Evolutionary conservation across 176 grass and related monocot species (phyloP).

Genomic region (Oryza glumipatula): DNA sequence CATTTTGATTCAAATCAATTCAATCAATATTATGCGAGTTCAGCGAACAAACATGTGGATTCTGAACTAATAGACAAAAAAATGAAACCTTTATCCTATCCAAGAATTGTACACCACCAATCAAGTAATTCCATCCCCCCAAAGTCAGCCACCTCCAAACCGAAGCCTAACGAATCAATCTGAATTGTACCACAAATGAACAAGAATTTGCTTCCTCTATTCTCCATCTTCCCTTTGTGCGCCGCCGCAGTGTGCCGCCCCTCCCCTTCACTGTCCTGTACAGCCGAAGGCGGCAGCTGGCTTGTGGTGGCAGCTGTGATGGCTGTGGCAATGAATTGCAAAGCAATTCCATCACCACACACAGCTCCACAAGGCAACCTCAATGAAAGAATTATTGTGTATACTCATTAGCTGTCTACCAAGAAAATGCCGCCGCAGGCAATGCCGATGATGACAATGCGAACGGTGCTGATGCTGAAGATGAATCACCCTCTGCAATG

Average conservation of each 20-base stretch:
- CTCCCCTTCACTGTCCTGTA: slow-evolving; percentile 62
- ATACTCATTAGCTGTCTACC: slow-evolving; percentile 46
- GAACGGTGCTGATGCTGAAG: slow-evolving; percentile 38
- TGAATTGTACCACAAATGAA: slow-evolving; percentile 54
- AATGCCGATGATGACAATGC: slow-evolving; percentile 47
- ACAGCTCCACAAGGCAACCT: slow-evolving; percentile 21
- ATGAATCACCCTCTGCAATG: slow-evolving; percentile 31
- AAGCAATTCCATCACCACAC: slow-evolving; percentile 36
- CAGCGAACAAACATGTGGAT: slow-evolving; percentile 50
- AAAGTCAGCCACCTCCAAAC: slow-evolving; percentile 28
- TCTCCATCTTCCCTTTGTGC: slow-evolving; percentile 26
- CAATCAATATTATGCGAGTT: slow-evolving; percentile 47
- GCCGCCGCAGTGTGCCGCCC: slow-evolving; percentile 38
- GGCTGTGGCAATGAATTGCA: slow-evolving; percentile 33
- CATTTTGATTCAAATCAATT: slow-evolving; percentile 49
- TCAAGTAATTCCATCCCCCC: slow-evolving; percentile 48
- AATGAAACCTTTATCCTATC: slow-evolving; percentile 65
- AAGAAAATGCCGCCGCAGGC: slow-evolving; percentile 49
- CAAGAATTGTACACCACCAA: slow-evolving; percentile 72
- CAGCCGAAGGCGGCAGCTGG: slow-evolving; percentile 58
- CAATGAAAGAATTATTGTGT: slow-evolving; percentile 53
- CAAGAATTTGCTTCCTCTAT: slow-evolving; percentile 47
- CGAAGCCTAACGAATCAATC: slow-evolving; percentile 57
- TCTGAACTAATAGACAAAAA: slow-evolving; percentile 53
- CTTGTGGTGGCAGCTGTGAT: slow-evolving; percentile 26